Percentiles rank a stretch among this genome's conserved stretches.
These are phyloP conservation scores for Backusella circina DNA, from an alignment of 192 early-diverging fungal species.

Conservation along the genomic window DNA sequence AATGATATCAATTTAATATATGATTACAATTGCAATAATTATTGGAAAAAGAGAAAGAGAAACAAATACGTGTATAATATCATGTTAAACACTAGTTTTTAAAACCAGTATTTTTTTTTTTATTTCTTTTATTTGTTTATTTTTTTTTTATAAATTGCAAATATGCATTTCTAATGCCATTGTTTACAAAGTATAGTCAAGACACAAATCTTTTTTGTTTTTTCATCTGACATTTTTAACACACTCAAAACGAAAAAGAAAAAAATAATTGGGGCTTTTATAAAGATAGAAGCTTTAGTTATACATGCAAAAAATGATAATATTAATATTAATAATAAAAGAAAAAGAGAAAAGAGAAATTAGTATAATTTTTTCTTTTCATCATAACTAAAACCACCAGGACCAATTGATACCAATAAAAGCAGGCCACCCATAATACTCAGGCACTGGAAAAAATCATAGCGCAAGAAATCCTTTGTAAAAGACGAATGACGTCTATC, in stretches of 20 bases:
- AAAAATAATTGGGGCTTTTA: neutral
- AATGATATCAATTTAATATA: neutral
- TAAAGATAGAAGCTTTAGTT: neutral
- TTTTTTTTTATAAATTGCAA: neutral
- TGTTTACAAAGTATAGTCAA: neutral
- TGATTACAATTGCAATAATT: neutral
- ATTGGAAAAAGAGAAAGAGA: neutral
- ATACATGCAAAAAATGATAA: neutral
- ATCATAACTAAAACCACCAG: slow-evolving; percentile 89
- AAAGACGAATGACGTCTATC: slow-evolving; percentile 73
- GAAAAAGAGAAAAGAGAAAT: neutral
- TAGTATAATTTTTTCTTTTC: slow-evolving; percentile 97
- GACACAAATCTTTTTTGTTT: neutral
- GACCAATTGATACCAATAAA: slow-evolving; percentile 85
- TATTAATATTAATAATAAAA: neutral
- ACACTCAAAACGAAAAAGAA: neutral
- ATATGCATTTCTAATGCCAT: neutral
- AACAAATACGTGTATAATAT: neutral
- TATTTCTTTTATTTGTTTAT: neutral
- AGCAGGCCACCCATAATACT: slow-evolving; percentile 95
- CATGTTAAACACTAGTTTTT: neutral
- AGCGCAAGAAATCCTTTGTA: slow-evolving; percentile 91
- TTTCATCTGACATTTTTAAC: neutral
- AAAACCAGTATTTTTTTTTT: neutral
- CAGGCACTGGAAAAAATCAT: slow-evolving; percentile 99